Base-by-base conservation (phyloP, 2,329 filamentous ascomycete genomes). In the Periconia sp. region DNA sequence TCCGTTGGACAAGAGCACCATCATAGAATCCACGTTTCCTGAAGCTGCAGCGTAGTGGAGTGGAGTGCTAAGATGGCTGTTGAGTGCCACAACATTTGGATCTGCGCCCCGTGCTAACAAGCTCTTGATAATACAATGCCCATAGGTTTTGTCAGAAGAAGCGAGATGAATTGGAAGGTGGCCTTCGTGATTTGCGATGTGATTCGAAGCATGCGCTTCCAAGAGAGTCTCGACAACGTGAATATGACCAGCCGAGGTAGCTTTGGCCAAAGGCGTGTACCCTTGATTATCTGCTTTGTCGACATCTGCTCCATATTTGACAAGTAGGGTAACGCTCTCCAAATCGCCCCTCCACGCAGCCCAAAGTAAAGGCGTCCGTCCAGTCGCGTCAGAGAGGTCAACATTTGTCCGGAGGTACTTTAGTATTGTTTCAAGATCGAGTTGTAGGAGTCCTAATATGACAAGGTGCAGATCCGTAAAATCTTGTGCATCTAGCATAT, bases 261-360 rank as follows among this genome's bases (percentile, higher is more conserved):
- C 47, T 32, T 32, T 43, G n/a, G 47, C 34, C 17, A 46, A 15
- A n/a, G 47, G 19, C 5, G 34, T 43, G 30, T 33, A 43, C 1
- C 33, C 29, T 32, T 46, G 38, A 21, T 26, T 9, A 12, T 50
- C 47, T 2, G 10, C 13, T 15, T 15, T 30, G 12, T 50, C 28
- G 10, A 34, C 22, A 26, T 43, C 31, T 5, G 44, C 47, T 15
- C 40, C 30, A 21, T 39, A 36, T 15, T 4, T 29, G 15, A 50
- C 16, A 6, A 50, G 43, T 16, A 46, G 26, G 11, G 39, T 23
- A 13, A 50, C 25, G n/a, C 13, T 40, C 2, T 19, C 16, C 11
- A 36, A 15, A 26, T 50, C 38, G 21, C 43, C 47, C 16, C 43
- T 12, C 46, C 43, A 46, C 19, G 46, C 46, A 13, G 38, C 43